Evolutionary conservation across 352 stramenopile genomes (phyloP).

Genomic region (Phytopythium helicoides): DNA sequence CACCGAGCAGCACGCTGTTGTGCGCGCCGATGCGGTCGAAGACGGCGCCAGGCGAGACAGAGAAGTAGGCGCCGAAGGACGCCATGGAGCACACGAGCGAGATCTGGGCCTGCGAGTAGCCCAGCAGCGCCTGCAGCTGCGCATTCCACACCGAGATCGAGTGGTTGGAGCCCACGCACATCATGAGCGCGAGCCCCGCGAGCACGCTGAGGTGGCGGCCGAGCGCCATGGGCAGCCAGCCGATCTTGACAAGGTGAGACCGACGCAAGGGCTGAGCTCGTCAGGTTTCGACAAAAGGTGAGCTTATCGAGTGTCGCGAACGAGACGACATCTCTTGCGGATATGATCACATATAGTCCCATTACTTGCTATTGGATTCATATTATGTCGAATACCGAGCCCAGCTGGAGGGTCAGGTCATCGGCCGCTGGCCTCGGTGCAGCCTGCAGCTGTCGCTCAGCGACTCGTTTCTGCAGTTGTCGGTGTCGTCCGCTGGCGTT

Average conservation of each 20-base stretch:
- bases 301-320: no score
- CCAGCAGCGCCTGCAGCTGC: conserved; percentile 50
- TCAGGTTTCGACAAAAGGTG: no score
- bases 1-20: conserved; percentile 48
- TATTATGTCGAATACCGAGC: no score
- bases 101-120: conserved; percentile 73
- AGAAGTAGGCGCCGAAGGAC: conserved; percentile 80
- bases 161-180: conserved; percentile 65
- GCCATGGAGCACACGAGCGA: conserved; percentile 76
- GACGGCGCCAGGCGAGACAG: conserved; percentile 57
- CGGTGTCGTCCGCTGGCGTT: background rate
- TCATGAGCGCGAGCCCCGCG: conserved; percentile 55
- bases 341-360: no score
- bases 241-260: no score
- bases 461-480: no score
- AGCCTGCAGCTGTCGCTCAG: no score
- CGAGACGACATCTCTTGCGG: no score
- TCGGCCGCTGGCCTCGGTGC: no score
- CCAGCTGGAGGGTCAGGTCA: no score
- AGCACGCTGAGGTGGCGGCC: conserved; percentile 48
- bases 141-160: conserved; percentile 79
- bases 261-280: no score
- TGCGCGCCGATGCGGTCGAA: conserved; percentile 69
- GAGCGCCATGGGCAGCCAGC: background rate
- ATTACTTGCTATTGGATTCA: no score